Base-by-base conservation (phyloP, 768 basidiomycete species). In the Mycena epipterygia region DNA sequence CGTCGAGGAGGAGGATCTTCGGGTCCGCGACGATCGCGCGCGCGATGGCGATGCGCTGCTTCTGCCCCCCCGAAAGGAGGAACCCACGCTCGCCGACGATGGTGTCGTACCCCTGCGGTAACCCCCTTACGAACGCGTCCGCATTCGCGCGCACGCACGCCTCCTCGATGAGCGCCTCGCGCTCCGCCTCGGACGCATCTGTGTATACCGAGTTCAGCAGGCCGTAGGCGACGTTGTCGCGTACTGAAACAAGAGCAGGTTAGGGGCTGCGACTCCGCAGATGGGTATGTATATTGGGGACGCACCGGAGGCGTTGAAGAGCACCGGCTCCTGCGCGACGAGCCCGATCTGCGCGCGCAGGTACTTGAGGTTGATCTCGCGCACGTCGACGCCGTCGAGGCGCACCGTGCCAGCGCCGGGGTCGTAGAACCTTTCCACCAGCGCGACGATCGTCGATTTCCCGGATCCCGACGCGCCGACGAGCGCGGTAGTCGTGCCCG, bases 391-490 rank as follows among this genome's bases (percentile, higher is more conserved):
- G 8, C 95, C 94, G 66, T 97, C 95, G 11, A 95, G 84, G 72
- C 87, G 89, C 76, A 96, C 89, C 23, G 77, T 74, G 16, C 95
- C 95, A 0, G 80, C 79, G 1, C 84, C 79, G 3, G 95, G 93
- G 76, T 97, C 95, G 76, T 96, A 96, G 83, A 96, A 97, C 3
- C 95, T 88, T 78, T 96, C 94, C 42, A 95, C 88, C 16, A 96
- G 88, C 29, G 90, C 88, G 35, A 96, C 85, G 59, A 94, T 80
- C 2, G 93, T 94, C 0, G 91, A 92, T 75, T 93, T 93, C 11
- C 93, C 93, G 4, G 91, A 92, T 16, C 93, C 93, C 46, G 90
- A 92, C 17, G 93, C 91, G 53, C 93, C 93, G 52, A 94, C 93
- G 30, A 94, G 84, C n/a, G 93, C 93, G 13, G 90, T 89, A 4